Evolutionary conservation across 352 stramenopile species (phyloP).

Genomic region (Globisporangium uncinulatum): DNA sequence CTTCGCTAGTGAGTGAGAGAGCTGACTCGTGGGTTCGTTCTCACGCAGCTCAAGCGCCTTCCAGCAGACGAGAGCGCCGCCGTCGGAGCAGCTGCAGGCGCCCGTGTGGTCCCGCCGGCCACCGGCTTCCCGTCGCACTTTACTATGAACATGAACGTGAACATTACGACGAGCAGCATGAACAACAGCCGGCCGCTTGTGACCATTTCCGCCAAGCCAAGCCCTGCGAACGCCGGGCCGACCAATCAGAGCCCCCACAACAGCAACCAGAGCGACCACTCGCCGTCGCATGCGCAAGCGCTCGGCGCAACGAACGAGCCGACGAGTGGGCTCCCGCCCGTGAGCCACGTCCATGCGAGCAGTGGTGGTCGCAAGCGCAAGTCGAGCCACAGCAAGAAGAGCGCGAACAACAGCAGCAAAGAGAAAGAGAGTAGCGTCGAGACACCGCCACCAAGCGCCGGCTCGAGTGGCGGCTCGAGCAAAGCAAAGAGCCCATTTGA

Average conservation of each 20-base stretch:
- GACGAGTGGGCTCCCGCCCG: background rate
- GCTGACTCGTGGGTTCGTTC: background rate
- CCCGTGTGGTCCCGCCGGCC: background rate
- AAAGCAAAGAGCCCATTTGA: conserved; percentile 58
- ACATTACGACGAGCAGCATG: conserved; percentile 17
- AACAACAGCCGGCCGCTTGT: conserved; percentile 12
- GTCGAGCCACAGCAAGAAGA: conserved; percentile 16
- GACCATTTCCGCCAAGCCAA: conserved; percentile 10
- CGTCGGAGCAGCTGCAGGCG: background rate
- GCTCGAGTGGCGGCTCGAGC: background rate
- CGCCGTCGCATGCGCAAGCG: background rate
- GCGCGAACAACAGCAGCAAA: conserved; percentile 11
- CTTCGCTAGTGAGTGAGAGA: no score
- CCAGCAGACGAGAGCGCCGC: no score
- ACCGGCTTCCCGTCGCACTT: conserved; percentile 14
- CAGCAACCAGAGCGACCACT: conserved; percentile 2
- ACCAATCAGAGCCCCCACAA: background rate
- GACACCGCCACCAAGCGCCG: background rate
- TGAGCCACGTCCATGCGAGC: background rate
- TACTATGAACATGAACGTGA: conserved; percentile 20
- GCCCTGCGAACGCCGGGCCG: no score
- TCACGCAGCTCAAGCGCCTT: background rate
- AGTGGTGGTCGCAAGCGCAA: conserved; percentile 13
- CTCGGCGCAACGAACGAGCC: conserved; percentile 1
- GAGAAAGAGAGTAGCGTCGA: conserved; percentile 9